Percentiles rank a stretch among this genome's conserved stretches.
Conservation (phyloP, 2,329 filamentous ascomycete genomes). For the Ophidiomyces ophidiicola region DNA sequence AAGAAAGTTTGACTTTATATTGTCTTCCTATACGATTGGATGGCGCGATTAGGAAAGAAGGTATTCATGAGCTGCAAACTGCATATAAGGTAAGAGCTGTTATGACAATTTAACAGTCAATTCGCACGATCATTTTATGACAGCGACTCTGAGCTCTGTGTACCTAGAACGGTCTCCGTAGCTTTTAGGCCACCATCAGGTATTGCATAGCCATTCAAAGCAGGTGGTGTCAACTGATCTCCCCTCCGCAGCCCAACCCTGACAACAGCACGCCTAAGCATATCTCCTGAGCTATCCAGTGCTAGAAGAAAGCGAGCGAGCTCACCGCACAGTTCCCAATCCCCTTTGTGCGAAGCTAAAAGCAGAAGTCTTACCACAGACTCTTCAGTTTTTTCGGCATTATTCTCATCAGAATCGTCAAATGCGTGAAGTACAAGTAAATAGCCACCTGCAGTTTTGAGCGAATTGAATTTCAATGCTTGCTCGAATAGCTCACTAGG, state of each 20-base stretch:
- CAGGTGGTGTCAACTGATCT: background rate
- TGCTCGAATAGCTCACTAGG: conserved; percentile 89
- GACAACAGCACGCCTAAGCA: conserved; percentile 43
- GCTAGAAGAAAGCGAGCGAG: conserved; percentile 89
- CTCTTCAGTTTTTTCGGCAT: conserved; percentile 42
- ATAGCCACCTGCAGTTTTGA: conserved; percentile 94
- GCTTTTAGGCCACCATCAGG: background rate
- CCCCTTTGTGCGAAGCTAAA: conserved; percentile 67
- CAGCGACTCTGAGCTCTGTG: background rate
- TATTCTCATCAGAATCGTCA: conserved; percentile 37
- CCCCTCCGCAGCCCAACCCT: conserved; percentile 24
- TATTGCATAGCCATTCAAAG: background rate
- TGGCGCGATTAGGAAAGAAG: too few relatives aligned
- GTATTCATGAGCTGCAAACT: too few relatives aligned
- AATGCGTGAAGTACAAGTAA: conserved; percentile 85
- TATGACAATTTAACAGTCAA: too few relatives aligned
- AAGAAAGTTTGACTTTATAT: too few relatives aligned
- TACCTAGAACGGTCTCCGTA: background rate
- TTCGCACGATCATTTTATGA: background rate
- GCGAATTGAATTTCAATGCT: conserved; percentile 65
- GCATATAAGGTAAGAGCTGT: too few relatives aligned
- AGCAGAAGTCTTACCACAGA: conserved; percentile 65
- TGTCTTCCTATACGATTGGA: too few relatives aligned
- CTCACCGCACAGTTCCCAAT: conserved; percentile 95
- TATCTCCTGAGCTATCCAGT: conserved; percentile 74